Base-by-base conservation (phyloP, 352 stramenopile genomes). In the Stephanocyclus meneghinianus region DNA sequence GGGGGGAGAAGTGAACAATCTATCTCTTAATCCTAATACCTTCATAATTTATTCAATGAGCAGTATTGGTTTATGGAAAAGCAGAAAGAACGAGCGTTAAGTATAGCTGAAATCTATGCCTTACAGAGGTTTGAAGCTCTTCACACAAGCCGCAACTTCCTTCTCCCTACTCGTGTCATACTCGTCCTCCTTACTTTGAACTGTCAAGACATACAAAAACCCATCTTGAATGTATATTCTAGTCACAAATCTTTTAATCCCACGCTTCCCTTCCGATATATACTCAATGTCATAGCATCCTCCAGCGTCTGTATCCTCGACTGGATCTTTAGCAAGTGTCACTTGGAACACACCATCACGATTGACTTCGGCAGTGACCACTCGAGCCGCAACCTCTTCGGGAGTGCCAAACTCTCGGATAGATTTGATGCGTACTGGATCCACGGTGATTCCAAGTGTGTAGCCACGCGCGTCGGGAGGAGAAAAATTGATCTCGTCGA, bases 341-440 rank as follows among this genome's bases (percentile, higher is more conserved):
- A 92, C 87, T 65, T 90, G 72, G 77, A 91, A 91, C 16, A 92
- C 78, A 7, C 87, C 87, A 76, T 92, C 87, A 53, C 87, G 68
- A 77, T 91, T 92, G 1, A 92, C 63, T 84, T 92, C 87, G 2
- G 87, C 85, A 15, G 81, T 88, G 1, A 92, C 87, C 10, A 92
- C 85, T 18, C 83, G 66, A 44, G 87, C 87, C 13, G 87, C 87
- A 13, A 92, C 85, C 76, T 91, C 78, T 70, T 87, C 76, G 15
- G 87, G 85, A 51, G 85, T 89, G n/a, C 87, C 87, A 86, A 92
- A 92, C 57, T 90, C 21, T 66, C 73, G 67, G n/a, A 92, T 77
- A 15, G 53, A 81, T 0, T 74, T 56, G 57, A 92, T 91, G 1
- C 85, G 74, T 5, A 92, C 85, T 21, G 87, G 87, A 84, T 92